Base-by-base conservation (phyloP, 371 early-diverging fungal genomes). In the Apophysomyces variabilis region DNA sequence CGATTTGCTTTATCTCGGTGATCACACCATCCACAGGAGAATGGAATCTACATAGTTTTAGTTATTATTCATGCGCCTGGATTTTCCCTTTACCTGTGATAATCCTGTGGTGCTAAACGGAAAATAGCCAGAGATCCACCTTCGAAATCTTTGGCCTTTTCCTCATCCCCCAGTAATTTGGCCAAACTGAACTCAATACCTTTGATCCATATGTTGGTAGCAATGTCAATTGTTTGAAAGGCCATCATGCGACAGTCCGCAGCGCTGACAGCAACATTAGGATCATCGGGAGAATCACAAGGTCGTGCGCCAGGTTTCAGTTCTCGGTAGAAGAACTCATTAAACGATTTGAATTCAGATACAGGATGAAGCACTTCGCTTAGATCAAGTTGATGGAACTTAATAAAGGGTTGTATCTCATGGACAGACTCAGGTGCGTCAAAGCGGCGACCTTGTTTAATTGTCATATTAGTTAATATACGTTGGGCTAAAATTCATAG, bases 241-340 rank as follows among this genome's bases (percentile, higher is more conserved):
- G 86, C 86, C 68, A 84, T 89, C 77, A 90, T 83, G 38, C 96
- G 85, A 64, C 90, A 90, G 65, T 96, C 96, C 0, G 95, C 94
- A 18, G 93, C 87, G 36, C 90, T 91, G 5, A 93, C 91, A 5
- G 83, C 84, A 0, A 94, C 88, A 3, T 72, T 76, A 8, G 90
- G 87, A 64, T 93, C 79, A 6, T 85, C 88, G 4, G 85, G 84
- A 0, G 79, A 80, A n/a, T 86, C 89, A 46, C 91, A 74, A 0
- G 73, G 72, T n/a, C 96, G 84, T 1, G 90, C 80, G 6, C 71
- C 78, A 1, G 92, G 90, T 65, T 93, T 94, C n/a, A 96, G 80
- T 57, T 87, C 89, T 58, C 96, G 86, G 76, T 93, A 94, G 68
- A 95, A 95, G 80, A 96, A 96, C 66, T 95, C 89, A 67, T 95